Conservation (phyloP, 352 stramenopile species). For the Thalassiosira hispida region DNA sequence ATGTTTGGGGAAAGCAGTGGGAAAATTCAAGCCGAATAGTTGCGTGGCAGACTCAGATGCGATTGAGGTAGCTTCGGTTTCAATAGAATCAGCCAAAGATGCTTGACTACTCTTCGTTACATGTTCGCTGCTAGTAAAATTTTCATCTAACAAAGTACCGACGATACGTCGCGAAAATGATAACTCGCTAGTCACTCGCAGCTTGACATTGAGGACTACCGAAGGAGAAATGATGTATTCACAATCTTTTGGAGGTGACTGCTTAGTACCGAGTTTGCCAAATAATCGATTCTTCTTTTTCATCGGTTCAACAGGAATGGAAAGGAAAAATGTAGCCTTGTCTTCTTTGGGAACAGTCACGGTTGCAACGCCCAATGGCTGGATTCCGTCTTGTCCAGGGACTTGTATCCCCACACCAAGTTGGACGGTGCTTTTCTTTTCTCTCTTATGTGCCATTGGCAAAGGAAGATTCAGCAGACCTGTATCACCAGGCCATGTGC, state of each 20-base stretch:
- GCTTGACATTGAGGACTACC: constrained; percentile 27
- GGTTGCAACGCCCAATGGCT: constrained; percentile 27
- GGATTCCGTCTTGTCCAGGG: constrained; percentile 8
- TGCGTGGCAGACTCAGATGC: not conserved
- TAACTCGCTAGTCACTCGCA: constrained; percentile 10
- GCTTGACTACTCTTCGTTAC: too few relatives aligned
- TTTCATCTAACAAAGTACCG: not conserved
- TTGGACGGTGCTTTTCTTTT: not conserved
- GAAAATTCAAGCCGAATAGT: not conserved
- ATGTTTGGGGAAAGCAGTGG: not conserved
- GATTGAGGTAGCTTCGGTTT: not conserved
- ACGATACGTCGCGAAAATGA: not conserved
- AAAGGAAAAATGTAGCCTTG: constrained; percentile 1
- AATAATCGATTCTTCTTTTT: constrained; percentile 2
- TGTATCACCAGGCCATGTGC: constrained; percentile 27
- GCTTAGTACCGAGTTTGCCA: not conserved
- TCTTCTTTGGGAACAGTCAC: constrained; percentile 20
- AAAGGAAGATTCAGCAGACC: not conserved
- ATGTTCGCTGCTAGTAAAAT: not conserved
- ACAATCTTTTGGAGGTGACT: not conserved
- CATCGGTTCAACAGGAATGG: constrained; percentile 10
- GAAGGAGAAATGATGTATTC: constrained; percentile 16
- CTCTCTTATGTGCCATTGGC: not conserved
- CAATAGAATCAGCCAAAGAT: not conserved
- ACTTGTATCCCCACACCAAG: constrained; percentile 28